These are phyloP conservation scores for Colletotrichum higginsianum DNA, from an alignment of 2,329 filamentous ascomycete species.

Conservation along the genomic window DNA sequence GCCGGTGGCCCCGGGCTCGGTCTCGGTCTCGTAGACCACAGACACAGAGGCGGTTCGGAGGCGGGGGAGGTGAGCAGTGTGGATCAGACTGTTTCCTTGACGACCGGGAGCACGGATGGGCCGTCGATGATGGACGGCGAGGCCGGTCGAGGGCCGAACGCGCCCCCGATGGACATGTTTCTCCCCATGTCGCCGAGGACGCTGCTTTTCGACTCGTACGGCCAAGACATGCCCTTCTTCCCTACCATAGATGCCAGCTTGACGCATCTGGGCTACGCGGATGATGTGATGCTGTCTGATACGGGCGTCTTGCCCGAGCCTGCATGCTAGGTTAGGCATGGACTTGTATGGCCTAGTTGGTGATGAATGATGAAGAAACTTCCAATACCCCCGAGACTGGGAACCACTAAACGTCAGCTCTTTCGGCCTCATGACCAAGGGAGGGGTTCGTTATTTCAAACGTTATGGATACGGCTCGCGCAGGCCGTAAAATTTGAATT, in stretches of 20 bases:
- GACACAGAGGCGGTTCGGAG: not conserved
- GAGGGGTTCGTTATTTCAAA: no score
- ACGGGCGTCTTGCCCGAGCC: slow-evolving; percentile 25
- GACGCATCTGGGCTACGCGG: slow-evolving; percentile 23
- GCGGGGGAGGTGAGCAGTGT: slow-evolving; percentile 1
- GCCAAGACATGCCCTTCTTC: slow-evolving; percentile 44
- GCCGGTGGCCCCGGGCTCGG: not conserved
- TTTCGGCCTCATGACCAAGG: no score
- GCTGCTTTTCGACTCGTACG: slow-evolving; percentile 45
- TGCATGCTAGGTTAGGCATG: not conserved
- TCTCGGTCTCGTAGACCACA: not conserved
- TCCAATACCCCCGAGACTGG: not conserved
- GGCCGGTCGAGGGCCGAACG: slow-evolving; percentile 18
- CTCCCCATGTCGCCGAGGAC: slow-evolving; percentile 45
- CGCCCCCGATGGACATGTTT: slow-evolving; percentile 38
- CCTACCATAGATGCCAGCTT: slow-evolving; percentile 45
- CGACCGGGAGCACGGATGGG: slow-evolving; percentile 15
- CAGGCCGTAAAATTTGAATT: no score
- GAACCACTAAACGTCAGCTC: not conserved
- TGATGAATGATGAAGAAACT: not conserved
- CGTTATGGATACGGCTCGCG: no score
- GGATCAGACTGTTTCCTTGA: slow-evolving; percentile 9
- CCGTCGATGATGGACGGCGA: slow-evolving; percentile 1
- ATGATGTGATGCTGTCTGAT: slow-evolving; percentile 28
- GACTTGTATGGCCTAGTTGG: not conserved